Conservation (phyloP, 1,139 yeast species). For the Tardiomyces digboiensis region DNA sequence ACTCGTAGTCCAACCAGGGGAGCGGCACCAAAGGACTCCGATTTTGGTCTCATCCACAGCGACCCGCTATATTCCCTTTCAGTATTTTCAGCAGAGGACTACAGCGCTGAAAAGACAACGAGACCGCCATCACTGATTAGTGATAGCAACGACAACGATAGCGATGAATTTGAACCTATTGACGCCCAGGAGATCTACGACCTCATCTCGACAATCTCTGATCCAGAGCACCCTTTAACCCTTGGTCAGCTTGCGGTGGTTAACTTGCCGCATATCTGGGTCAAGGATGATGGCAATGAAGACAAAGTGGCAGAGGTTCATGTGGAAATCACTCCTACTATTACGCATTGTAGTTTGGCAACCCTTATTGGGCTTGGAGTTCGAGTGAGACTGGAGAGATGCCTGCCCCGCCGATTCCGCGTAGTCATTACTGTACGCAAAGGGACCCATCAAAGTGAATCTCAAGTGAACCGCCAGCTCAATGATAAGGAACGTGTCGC, state of each 20-base stretch:
- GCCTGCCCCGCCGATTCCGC: slow-evolving; percentile 79
- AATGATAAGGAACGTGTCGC: slow-evolving; percentile 98
- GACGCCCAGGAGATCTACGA: slow-evolving; percentile 73
- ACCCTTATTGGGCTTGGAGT: slow-evolving; percentile 94
- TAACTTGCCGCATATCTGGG: slow-evolving; percentile 68
- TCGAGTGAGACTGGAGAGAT: slow-evolving; percentile 81
- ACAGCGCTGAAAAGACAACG: background rate
- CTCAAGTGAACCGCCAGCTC: slow-evolving; percentile 91
- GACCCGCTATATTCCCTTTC: slow-evolving; percentile 10
- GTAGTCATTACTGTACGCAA: slow-evolving; percentile 72
- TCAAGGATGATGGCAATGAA: slow-evolving; percentile 44
- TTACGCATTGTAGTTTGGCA: slow-evolving; percentile 95
- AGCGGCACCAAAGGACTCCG: slow-evolving; percentile 13
- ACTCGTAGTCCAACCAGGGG: slow-evolving; percentile 36
- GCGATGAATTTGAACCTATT: slow-evolving; percentile 46
- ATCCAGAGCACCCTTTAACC: slow-evolving; percentile 96
- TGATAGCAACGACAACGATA: slow-evolving; percentile 1
- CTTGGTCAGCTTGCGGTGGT: slow-evolving; percentile 94
- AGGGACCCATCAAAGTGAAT: slow-evolving; percentile 94
- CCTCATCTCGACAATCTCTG: slow-evolving; percentile 80
- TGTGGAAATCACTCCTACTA: slow-evolving; percentile 91
- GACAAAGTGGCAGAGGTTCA: slow-evolving; percentile 64
- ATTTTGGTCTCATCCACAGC: slow-evolving; percentile 2
- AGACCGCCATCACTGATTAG: background rate
- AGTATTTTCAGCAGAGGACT: slow-evolving; percentile 10